Evolutionary conservation across 345 rosid genomes (phyloP).

Genomic region (Lumnitzera littorea): DNA sequence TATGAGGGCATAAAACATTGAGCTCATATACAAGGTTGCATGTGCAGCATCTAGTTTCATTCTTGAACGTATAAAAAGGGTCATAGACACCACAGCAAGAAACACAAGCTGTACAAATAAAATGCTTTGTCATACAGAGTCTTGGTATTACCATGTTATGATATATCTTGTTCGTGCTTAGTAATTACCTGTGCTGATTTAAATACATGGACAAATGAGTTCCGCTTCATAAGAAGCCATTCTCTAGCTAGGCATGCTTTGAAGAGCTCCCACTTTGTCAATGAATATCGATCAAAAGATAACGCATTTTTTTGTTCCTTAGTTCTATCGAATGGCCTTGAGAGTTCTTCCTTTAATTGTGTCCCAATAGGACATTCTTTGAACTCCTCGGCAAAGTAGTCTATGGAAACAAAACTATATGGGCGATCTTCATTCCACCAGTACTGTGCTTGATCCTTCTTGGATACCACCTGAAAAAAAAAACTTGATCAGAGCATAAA

Average conservation of each 20-base stretch:
- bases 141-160: neutral
- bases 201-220: constrained; percentile 31
- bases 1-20: constrained; percentile 32
- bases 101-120: constrained; percentile 30
- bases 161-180: neutral
- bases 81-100: constrained; percentile 25
- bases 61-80: constrained; percentile 26
- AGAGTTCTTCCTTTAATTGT: constrained; percentile 31
- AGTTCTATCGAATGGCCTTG: constrained; percentile 29
- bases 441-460: constrained; percentile 62
- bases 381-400: constrained; percentile 32
- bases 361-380: constrained; percentile 27
- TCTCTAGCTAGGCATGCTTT: constrained; percentile 60
- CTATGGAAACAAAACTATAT: constrained; percentile 35
- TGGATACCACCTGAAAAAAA: constrained; percentile 37
- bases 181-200: constrained; percentile 34
- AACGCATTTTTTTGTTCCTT: constrained; percentile 29
- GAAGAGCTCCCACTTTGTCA: constrained; percentile 48
- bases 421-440: constrained; percentile 32
- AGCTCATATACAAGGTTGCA: constrained; percentile 26
- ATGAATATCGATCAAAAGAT: constrained; percentile 33
- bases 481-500: constrained; percentile 1
- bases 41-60: constrained; percentile 27
- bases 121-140: neutral
- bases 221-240: constrained; percentile 49